Conservation (phyloP, 345 rosid genomes). For the Brassica cretica region DNA sequence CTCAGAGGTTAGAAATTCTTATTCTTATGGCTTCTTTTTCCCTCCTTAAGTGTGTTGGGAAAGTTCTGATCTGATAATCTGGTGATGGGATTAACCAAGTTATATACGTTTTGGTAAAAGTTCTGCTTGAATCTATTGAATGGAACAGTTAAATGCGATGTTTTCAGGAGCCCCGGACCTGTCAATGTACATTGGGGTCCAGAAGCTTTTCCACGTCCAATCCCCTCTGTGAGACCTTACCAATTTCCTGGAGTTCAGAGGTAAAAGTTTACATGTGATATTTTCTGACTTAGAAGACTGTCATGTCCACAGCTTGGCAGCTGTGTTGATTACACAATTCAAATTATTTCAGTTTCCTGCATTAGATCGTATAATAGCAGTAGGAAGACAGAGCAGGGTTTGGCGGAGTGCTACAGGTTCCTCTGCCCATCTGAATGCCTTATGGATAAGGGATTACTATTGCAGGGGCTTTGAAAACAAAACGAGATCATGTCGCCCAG, state of each 20-base stretch:
- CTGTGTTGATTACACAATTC: slow-evolving; percentile 23
- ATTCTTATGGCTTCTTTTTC: not conserved
- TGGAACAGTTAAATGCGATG: slow-evolving; percentile 16
- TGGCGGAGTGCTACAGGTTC: slow-evolving; percentile 1
- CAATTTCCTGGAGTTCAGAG: slow-evolving; percentile 38
- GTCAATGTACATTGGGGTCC: slow-evolving; percentile 24
- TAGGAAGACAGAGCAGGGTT: slow-evolving; percentile 24
- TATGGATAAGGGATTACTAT: slow-evolving; percentile 11
- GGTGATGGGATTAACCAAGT: slow-evolving; percentile 12
- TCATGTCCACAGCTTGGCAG: slow-evolving; percentile 14
- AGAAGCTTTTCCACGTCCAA: slow-evolving; percentile 33
- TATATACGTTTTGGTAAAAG: slow-evolving; percentile 2
- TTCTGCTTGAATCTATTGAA: slow-evolving; percentile 16
- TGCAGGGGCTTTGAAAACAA: slow-evolving; percentile 35
- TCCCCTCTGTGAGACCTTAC: slow-evolving; percentile 38
- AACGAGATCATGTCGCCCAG: slow-evolving; percentile 26
- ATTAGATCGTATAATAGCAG: slow-evolving; percentile 8
- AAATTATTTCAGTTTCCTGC: slow-evolving; percentile 27
- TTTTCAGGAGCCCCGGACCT: slow-evolving; percentile 32
- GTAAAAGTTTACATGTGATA: slow-evolving; percentile 24
- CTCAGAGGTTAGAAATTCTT: slow-evolving; percentile 39
- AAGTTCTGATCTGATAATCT: not conserved
- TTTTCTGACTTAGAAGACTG: slow-evolving; percentile 4
- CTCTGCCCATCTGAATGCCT: slow-evolving; percentile 20
- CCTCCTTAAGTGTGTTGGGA: not conserved